Evolutionary conservation across 805 yeast genomes (phyloP), one percentile per base, ranked within the genome.

Genomic region (Candida stauntonica): DNA sequence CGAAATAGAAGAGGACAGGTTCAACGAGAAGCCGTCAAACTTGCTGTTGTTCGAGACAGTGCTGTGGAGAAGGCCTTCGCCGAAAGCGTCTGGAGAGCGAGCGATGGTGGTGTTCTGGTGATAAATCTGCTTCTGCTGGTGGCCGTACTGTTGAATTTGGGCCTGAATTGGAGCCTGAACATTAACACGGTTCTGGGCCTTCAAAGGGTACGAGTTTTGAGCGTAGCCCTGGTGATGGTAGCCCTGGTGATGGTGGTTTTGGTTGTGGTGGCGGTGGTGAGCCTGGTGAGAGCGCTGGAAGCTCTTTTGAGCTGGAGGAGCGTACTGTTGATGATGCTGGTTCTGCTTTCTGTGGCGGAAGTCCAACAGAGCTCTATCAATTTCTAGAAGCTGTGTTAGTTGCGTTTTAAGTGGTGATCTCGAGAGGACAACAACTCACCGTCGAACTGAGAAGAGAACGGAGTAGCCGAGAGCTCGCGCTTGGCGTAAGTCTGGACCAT

Each of bases 361-460:
- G 28, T 52, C 55, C 23, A 52, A 48, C 33, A 52, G 36, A 8
- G 54, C 57, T 39, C 37, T 52, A 24, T 52, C 55, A 18, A 52
- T 41, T 20, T 47, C 57, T 52, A 27, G 4, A 5, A 23, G n/a
- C 12, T 3, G n/a, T 16, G 46, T 39, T 44, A 40, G 46, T 45
- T n/a, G n/a, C n/a, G n/a, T n/a, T n/a, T n/a, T n/a, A n/a, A n/a
- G n/a, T n/a, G n/a, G n/a, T n/a, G n/a, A n/a, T n/a, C n/a, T n/a
- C n/a, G n/a, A n/a, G n/a, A n/a, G n/a, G n/a, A n/a, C n/a, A n/a
- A n/a, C n/a, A n/a, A 38, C 17, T 30, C 26, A 21, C 24, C 24
- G 24, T 21, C 24, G 9, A 21, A 21, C 24, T 21, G 24, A 7
- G 24, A 7, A 7, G 17, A 31, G 18, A 20, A 31, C 19, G 14